Base-by-base conservation (phyloP, 345 rosid genomes). In the Syzygium oleosum region DNA sequence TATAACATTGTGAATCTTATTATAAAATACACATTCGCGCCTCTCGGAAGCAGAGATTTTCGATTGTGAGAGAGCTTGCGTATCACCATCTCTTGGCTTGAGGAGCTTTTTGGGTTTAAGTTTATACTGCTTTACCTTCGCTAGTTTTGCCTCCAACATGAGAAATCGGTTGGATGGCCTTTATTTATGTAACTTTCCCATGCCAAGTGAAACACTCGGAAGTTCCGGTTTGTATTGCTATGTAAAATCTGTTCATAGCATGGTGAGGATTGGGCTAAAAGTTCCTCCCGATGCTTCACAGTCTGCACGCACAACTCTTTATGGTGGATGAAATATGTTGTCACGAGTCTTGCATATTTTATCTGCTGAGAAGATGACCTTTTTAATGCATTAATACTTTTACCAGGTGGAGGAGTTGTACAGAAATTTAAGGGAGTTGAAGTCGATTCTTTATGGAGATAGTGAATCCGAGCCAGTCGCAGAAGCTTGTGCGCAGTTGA, bases 401-500 rank as follows among this genome's bases (percentile, higher is more conserved):
- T 52, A 13, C 34, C 91, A 98, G 99, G 94, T 96, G 96, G 94
- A 92, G n/a, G 99, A 98, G 86, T 89, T 98, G 80, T 88, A 92
- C 91, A 94, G 91, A 91, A 95, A 93, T 89, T 90, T 97, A 29
- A 93, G 98, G 93, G 99, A 98, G 85, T 90, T 98, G 90, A 98
- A 98, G 92, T 90, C 92, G 7, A 93, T 96, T 93, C 98, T 98
- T 54, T 98, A 98, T 88, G 99, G 99, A 53, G 91, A 98, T 88
- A 97, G 98, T 86, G 99, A 98, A 89, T 93, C 98, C 22, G 99
- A 98, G 93, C 99, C 99, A 51, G 93, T 98, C 2, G 85, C 99
- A 6, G 99, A 98, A 91, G 98, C 98, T 41, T 98, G 99, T 90
- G 94, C 96, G 0, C 98, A 94, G 52, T 89, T 97, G 89, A 98